Base-by-base conservation (phyloP, 2,329 filamentous ascomycete species). In the Trichoderma sp. region DNA sequence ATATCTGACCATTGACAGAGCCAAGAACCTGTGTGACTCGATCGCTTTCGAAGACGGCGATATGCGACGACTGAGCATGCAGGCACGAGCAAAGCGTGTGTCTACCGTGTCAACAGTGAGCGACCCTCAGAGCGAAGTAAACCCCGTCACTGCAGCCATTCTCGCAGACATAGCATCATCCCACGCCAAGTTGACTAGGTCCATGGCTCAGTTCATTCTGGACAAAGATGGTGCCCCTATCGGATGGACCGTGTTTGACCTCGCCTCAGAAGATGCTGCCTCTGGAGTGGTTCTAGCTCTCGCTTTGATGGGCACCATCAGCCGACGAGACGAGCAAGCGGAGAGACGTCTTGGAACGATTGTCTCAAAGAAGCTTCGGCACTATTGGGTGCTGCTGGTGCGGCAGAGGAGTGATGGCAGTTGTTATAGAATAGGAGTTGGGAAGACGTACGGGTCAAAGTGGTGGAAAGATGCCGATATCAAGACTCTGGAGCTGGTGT, bases 201-300 rank as follows among this genome's bases (percentile, higher is more conserved):
- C 56, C 5, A 51, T 68, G 48, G 66, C 66, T 9, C 47, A 47
- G 3, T 64, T 47, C 19, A 58, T 68, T 15, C 26, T 62, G 14
- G 48, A 58, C 24, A 19, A 56, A 15, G 62, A 30, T 45, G 51
- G 26, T 5, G 52, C 21, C 10, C 54, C 56, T 17, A 43, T 68
- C 3, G 66, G 66, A 30, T 68, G 66, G 67, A 34, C 55, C 4
- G 67, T 68, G 6, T 66, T 65, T 9, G 63, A 64, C 17, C 54
- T 59, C 2, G 34, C 57, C 7, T 21, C 59, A 9, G 24, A 58
- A 19, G 59, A 64, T 47, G 19, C 30, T n/a, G 14, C 39, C 5
- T 9, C 15, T 12, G 30, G 55, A 17, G 34, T 19, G 14, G 43
- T 58, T 14, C 54, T 39, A 30, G 62, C 54, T 39, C 41, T 68